Base-by-base conservation (phyloP, 331 rosid genomes). In the Ulmus americana region DNA sequence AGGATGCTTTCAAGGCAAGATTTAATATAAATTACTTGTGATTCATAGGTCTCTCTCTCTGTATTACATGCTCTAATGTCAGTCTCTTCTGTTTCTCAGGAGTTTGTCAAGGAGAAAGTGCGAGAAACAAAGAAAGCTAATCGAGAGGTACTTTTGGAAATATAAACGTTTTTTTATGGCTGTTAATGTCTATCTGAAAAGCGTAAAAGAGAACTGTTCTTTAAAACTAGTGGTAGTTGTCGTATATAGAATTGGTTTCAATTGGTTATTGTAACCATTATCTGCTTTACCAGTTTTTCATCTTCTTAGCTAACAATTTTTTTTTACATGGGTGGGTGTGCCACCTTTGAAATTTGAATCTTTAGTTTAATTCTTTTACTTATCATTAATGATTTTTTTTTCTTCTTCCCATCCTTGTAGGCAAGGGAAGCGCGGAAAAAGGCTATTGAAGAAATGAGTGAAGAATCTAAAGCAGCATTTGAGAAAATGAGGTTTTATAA, bases 371-470 rank as follows among this genome's bases (percentile, higher is more conserved):
- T 28, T 28, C 35, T 28, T 28, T 28, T 28, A 28, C 35, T 28
- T 2, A 28, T 20, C 5, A 47, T 48, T 48, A 11, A 7, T 39
- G 39, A 2, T 35, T 39, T 22, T 57, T 55, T 55, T 1, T 22
- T 15, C 9, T 50, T 50, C 9, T 51, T 14, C 8, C 22, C 55
- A 47, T 49, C 8, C 35, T 62, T 70, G 39, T 67, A 90, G 97
- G 95, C 96, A 22, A 88, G 84, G 80, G 95, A 88, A 74, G 86
- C 95, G 18, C 84, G 91, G 48, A 88, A 67, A 70, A 84, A 80
- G 45, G 89, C 95, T 65, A 69, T 80, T 68, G 86, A 76, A 73
- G 95, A 88, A 70, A 88, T 85, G 97, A 90, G 88, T 8, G 80
- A 67, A 42, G 91, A 90, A 79, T 73, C 85, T 16, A 90, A 77